Evolutionary conservation across 495 filamentous ascomycete species (phyloP).

Genomic region (Amorphotheca resinae): DNA sequence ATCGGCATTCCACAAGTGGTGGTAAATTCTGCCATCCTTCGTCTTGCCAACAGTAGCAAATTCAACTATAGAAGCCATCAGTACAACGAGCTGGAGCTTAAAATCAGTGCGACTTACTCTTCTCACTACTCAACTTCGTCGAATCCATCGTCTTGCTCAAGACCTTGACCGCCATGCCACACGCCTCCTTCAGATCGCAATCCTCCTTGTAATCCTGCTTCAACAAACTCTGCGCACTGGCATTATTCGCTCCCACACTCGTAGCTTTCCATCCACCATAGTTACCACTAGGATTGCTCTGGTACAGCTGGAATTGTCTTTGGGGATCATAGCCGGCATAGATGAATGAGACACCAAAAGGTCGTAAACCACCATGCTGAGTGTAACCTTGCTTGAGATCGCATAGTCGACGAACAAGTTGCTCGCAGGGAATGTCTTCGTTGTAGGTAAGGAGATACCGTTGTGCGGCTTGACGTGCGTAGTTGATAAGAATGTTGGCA

Average conservation of each 20-base stretch:
- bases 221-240: constrained; percentile 89
- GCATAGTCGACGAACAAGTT: constrained; percentile 91
- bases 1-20: constrained; percentile 92
- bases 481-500: constrained; percentile 99
- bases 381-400: constrained; percentile 99
- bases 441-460: constrained; percentile 97
- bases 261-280: constrained; percentile 99
- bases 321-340: constrained; percentile 95
- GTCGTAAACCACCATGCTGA: constrained; percentile 92
- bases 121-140: constrained; percentile 95
- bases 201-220: constrained; percentile 99
- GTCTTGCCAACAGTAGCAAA: constrained; percentile 97
- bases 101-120: constrained; percentile 51
- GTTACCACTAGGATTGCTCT: constrained; percentile 98
- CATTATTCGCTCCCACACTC: constrained; percentile 94
- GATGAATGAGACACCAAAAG: constrained; percentile 98
- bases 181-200: constrained; percentile 88
- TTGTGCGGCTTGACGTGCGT: constrained; percentile 91
- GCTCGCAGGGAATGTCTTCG: constrained; percentile 98
- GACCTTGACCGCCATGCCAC: constrained; percentile 95
- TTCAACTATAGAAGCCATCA: constrained; percentile 53
- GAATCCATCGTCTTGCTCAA: constrained; percentile 99
- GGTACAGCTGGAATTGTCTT: constrained; percentile 95
- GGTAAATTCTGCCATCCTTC: constrained; percentile 88
- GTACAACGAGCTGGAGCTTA: not conserved